Percentiles rank a stretch among this genome's conserved stretches.
These are phyloP conservation scores for Infundibulicybe gibba DNA, from an alignment of 768 basidiomycete genomes.

Conservation along the genomic window DNA sequence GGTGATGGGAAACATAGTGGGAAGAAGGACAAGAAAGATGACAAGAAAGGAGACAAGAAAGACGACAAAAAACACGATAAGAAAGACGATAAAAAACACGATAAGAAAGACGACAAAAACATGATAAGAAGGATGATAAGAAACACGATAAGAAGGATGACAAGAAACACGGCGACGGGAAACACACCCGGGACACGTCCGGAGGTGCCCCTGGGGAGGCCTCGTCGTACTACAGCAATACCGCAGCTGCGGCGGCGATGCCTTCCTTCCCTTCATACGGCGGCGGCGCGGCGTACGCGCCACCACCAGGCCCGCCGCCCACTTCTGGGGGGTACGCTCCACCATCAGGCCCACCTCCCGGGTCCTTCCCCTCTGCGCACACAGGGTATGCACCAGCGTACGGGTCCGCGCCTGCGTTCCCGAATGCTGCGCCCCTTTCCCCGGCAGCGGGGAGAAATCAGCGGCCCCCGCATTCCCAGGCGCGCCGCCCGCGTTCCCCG, in stretches of 20 bases:
- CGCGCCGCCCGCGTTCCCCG: constrained; percentile 24
- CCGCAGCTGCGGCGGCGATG: too few relatives aligned
- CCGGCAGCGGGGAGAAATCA: too few relatives aligned
- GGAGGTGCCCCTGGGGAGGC: too few relatives aligned
- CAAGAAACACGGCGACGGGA: too few relatives aligned
- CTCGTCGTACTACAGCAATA: too few relatives aligned
- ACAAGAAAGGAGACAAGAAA: constrained; percentile 4
- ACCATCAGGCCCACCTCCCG: constrained; percentile 10
- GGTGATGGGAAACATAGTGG: constrained; percentile 15
- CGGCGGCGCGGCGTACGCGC: background rate
- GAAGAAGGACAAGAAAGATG: constrained; percentile 9
- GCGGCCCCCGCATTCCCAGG: constrained; percentile 8
- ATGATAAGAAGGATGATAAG: too few relatives aligned
- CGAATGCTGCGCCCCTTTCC: constrained; percentile 14
- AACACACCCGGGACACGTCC: too few relatives aligned
- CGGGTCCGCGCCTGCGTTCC: constrained; percentile 17
- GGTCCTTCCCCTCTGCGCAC: constrained; percentile 10
- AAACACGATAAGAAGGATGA: too few relatives aligned
- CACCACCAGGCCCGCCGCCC: background rate
- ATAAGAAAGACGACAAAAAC: constrained; percentile 1
- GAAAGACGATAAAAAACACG: background rate
- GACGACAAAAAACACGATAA: background rate
- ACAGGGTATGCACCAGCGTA: constrained; percentile 33
- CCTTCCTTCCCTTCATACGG: too few relatives aligned
- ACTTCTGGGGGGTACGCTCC: constrained; percentile 14